Base-by-base conservation (phyloP, 805 yeast species). In the Saturnispora serradocipensis region DNA sequence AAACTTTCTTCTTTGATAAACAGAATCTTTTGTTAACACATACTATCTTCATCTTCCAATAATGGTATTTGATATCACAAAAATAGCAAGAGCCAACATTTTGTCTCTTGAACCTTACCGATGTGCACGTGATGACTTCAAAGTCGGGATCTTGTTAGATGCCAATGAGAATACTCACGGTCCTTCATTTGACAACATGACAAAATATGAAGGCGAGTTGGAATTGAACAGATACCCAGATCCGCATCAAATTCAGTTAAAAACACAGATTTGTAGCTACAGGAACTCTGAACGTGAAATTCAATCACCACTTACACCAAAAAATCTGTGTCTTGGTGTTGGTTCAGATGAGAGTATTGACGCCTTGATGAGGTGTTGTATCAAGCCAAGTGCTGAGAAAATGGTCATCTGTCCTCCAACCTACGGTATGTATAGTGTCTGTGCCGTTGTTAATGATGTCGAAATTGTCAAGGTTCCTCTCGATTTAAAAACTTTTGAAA, bases 271-370 rank as follows among this genome's bases (percentile, higher is more conserved):
- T 47, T 80, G 86, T 46, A 72, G 79, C 39, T 84, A 84, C 63
- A 77, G 99, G 56, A 89, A 88, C 64, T 55, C 63, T 2, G 77
- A 75, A 53, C 50, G 59, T 9, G 61, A 56, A 10, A 38, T 45
- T 6, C 51, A 44, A 11, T 36, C 48, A 18, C 51, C 36, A 18
- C 42, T 63, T n/a, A 49, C 59, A 1, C 78, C 86, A 0, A 84
- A 74, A 6, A 93, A 93, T 67, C 61, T 93, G 32, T 89, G 95
- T 63, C 74, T 93, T 34, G 99, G 99, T 43, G 99, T 93, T 11
- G 99, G 99, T 1, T 90, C 97, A 1, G 99, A 93, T 67, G 99
- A 93, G 68, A 81, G 93, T 61, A 89, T 93, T 54, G 99, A 93
- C 65, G 77, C 93, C 40, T 69, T 91, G 51, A 82, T 93, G 55